phyloP scores from a whole-genome alignment of 768 basidiomycete species.

The Mycena indigotica region DNA sequence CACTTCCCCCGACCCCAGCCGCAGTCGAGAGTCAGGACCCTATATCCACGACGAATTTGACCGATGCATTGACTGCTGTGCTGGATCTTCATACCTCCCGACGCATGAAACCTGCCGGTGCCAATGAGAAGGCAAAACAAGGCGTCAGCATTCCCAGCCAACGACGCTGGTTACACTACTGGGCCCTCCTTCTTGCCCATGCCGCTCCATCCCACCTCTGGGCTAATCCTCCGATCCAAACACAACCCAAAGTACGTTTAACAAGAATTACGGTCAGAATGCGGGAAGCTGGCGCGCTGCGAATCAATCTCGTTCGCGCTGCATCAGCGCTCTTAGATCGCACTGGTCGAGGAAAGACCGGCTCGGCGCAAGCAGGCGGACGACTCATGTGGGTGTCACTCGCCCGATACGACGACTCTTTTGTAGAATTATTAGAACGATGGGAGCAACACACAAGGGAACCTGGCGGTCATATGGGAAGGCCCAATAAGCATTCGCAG shows the following conservation, averaged over 20 bases:
- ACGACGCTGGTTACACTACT: slow-evolving; percentile 77
- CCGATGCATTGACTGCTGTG: slow-evolving; percentile 52
- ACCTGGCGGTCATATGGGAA: slow-evolving; percentile 39
- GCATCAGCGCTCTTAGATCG: slow-evolving; percentile 57
- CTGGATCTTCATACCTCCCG: slow-evolving; percentile 70
- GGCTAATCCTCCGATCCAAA: slow-evolving; percentile 26
- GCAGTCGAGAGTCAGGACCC: slow-evolving; percentile 4
- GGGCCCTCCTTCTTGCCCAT: slow-evolving; percentile 63
- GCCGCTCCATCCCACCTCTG: slow-evolving; percentile 57
- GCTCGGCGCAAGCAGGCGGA: slow-evolving; percentile 23
- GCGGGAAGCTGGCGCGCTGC: slow-evolving; percentile 54
- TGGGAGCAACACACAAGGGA: slow-evolving; percentile 61
- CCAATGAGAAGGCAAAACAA: slow-evolving; percentile 41
- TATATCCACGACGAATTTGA: slow-evolving; percentile 28
- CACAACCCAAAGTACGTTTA: slow-evolving; percentile 54
- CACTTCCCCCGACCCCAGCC: slow-evolving; percentile 4
- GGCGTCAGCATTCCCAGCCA: slow-evolving; percentile 84
- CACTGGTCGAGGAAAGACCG: slow-evolving; percentile 40
- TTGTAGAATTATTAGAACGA: slow-evolving; percentile 62
- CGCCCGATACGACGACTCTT: slow-evolving; percentile 76
- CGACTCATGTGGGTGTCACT: slow-evolving; percentile 68
- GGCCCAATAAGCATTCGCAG: slow-evolving; percentile 31
- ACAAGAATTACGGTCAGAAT: slow-evolving; percentile 62
- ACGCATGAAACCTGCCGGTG: slow-evolving; percentile 56
- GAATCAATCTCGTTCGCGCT: slow-evolving; percentile 54